Evolutionary conservation across 2,329 filamentous ascomycete genomes (phyloP).

Genomic region (Dichotomopilus funicola): DNA sequence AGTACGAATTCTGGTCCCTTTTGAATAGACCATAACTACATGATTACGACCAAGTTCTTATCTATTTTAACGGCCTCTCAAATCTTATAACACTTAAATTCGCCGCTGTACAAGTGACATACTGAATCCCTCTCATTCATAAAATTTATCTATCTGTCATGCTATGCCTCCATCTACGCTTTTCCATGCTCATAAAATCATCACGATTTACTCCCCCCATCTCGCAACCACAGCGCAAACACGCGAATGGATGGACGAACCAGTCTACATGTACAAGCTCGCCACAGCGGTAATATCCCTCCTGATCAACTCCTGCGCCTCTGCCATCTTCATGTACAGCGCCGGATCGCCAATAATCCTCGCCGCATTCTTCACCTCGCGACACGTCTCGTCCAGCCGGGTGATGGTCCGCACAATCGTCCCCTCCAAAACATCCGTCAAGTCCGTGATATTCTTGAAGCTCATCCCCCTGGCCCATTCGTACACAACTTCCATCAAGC

Average conservation of each 20-base stretch:
- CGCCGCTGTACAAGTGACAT: too few species aligned
- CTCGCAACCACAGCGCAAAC: not conserved
- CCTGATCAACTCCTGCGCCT: slow-evolving; percentile 96
- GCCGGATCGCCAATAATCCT: slow-evolving; percentile 91
- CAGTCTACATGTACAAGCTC: slow-evolving; percentile 69
- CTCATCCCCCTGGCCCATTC: slow-evolving; percentile 98
- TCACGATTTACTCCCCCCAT: not conserved
- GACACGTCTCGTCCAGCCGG: slow-evolving; percentile 86
- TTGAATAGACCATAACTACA: too few species aligned
- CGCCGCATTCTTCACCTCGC: slow-evolving; percentile 95
- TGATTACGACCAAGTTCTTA: too few species aligned
- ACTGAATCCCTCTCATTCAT: too few species aligned
- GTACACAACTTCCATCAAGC: slow-evolving; percentile 94
- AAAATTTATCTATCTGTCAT: too few species aligned
- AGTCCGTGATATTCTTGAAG: slow-evolving; percentile 92
- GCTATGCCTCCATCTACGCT: too few species aligned
- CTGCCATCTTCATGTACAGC: slow-evolving; percentile 93
- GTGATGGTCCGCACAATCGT: slow-evolving; percentile 96
- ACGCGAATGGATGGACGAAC: not conserved
- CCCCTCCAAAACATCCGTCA: slow-evolving; percentile 94
- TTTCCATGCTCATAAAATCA: not conserved
- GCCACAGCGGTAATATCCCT: slow-evolving; percentile 88
- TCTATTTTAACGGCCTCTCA: too few species aligned
- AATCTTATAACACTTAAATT: too few species aligned
- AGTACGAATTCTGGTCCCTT: too few species aligned